phyloP scores from a whole-genome alignment of 2,329 filamentous ascomycete genomes.

The Colletotrichum tropicicola region DNA sequence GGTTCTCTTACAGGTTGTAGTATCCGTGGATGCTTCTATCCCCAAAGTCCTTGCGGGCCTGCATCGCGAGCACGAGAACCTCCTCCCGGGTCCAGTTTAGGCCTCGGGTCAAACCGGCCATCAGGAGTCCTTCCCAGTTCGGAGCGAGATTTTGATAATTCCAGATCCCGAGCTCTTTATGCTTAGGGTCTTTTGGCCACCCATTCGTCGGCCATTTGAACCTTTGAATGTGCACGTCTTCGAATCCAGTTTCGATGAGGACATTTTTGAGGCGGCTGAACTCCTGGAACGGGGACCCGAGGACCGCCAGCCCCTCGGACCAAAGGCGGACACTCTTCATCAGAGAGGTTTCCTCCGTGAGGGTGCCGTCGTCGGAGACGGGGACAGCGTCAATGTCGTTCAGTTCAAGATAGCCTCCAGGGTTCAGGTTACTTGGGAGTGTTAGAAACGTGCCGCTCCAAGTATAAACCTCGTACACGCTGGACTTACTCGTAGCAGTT shows the following conservation, averaged over 20 bases:
- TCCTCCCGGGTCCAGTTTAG: constrained; percentile 39
- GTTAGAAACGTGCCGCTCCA: neutral
- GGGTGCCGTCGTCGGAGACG: constrained; percentile 47
- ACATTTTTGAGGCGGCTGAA: constrained; percentile 32
- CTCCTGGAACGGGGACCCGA: constrained; percentile 34
- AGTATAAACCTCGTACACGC: constrained; percentile 35
- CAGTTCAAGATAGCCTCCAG: constrained; percentile 57
- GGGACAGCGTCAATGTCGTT: constrained; percentile 49
- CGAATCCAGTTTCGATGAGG: constrained; percentile 41
- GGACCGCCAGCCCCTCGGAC: constrained; percentile 22
- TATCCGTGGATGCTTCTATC: constrained; percentile 37
- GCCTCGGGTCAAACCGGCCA: constrained; percentile 39
- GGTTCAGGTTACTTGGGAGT: constrained; percentile 58
- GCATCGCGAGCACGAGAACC: constrained; percentile 37
- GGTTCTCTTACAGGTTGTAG: constrained; percentile 32
- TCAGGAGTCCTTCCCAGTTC: constrained; percentile 35
- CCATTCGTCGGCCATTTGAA: constrained; percentile 41
- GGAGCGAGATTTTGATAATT: constrained; percentile 31
- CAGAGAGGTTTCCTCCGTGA: constrained; percentile 25
- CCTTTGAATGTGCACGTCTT: constrained; percentile 37
- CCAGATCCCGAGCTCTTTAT: constrained; percentile 32
- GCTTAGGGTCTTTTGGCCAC: constrained; percentile 39
- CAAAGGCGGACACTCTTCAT: constrained; percentile 34
- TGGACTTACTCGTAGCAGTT: neutral
- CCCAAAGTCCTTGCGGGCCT: constrained; percentile 39